Percentiles rank a stretch among this genome's conserved stretches.
Evolutionary conservation across 2,329 filamentous ascomycete species (phyloP).

Genomic region (Aspergillus fumigatiaffinis): DNA sequence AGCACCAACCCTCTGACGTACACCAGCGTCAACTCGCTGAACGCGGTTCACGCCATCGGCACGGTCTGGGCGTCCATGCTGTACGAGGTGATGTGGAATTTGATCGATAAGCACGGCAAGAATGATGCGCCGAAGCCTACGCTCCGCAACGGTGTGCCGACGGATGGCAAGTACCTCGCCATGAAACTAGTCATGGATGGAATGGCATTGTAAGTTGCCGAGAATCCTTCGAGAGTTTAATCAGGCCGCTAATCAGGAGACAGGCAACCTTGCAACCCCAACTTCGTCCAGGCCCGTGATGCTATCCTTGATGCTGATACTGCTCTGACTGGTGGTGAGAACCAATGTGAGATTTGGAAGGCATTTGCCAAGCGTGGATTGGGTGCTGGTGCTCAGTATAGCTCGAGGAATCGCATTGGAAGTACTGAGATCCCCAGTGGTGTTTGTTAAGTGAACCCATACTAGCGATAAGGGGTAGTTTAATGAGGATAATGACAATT

Average conservation of each 20-base stretch:
- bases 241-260: neutral
- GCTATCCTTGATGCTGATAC: conserved; percentile 13
- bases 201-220: conserved; percentile 13
- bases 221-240: no score
- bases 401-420: neutral
- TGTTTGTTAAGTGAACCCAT: neutral
- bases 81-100: conserved; percentile 15
- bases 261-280: conserved; percentile 16
- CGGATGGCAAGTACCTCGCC: conserved; percentile 12
- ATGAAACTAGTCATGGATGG: conserved; percentile 16
- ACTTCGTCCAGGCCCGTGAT: conserved; percentile 12
- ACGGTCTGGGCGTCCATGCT: conserved; percentile 13
- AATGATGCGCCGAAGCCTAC: conserved; percentile 5
- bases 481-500: no score
- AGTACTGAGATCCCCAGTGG: conserved; percentile 2
- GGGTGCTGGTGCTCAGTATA: conserved; percentile 5
- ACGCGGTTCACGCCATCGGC: conserved; percentile 9
- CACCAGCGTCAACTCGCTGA: conserved; percentile 5
- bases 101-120: conserved; percentile 15
- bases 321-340: conserved; percentile 8
- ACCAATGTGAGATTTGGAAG: conserved; percentile 14
- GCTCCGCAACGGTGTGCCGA: conserved; percentile 3
- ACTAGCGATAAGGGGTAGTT: neutral
- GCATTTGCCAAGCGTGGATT: conserved; percentile 14
- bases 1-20: conserved; percentile 9